phyloP scores from a whole-genome alignment of 495 filamentous ascomycete genomes.

The Echria macrotheca region DNA sequence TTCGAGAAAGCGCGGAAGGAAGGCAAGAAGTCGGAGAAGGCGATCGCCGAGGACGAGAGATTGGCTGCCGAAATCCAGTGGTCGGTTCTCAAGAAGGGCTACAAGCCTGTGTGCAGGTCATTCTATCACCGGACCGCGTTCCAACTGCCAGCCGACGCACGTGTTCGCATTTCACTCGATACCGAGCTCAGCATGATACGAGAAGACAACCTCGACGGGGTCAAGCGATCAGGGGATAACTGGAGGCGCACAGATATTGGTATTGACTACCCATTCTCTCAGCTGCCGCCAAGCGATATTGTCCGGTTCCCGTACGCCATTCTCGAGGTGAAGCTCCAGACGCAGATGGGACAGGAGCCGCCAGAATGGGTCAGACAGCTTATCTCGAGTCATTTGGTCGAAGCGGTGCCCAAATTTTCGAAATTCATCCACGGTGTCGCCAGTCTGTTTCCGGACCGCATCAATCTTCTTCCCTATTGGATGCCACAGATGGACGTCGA shows the following conservation, averaged over 20 bases:
- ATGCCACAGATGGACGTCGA: constrained; percentile 97
- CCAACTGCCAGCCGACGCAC: constrained; percentile 91
- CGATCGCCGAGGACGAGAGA: constrained; percentile 84
- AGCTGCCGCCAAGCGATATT: constrained; percentile 77
- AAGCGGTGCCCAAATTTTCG: constrained; percentile 97
- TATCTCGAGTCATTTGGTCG: constrained; percentile 86
- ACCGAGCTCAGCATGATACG: constrained; percentile 91
- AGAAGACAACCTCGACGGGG: constrained; percentile 90
- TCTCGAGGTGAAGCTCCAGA: constrained; percentile 96
- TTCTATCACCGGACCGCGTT: constrained; percentile 99
- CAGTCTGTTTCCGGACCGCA: constrained; percentile 77
- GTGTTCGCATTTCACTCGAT: constrained; percentile 94
- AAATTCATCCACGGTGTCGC: constrained; percentile 98
- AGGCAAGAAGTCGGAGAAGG: constrained; percentile 82
- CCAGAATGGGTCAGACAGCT: constrained; percentile 94
- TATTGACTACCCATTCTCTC: constrained; percentile 89
- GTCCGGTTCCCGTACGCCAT: constrained; percentile 94
- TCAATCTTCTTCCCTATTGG: constrained; percentile 93
- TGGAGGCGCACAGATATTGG: constrained; percentile 98
- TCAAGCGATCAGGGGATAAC: constrained; percentile 70
- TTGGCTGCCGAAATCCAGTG: constrained; percentile 92
- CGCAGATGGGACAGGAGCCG: constrained; percentile 92
- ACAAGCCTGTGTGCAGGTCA: constrained; percentile 80
- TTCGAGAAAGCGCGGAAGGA: constrained; percentile 96
- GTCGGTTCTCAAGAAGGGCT: constrained; percentile 73